Conservation (phyloP, 1,284 basidiomycete genomes). For the Pisolithus thermaeus region DNA sequence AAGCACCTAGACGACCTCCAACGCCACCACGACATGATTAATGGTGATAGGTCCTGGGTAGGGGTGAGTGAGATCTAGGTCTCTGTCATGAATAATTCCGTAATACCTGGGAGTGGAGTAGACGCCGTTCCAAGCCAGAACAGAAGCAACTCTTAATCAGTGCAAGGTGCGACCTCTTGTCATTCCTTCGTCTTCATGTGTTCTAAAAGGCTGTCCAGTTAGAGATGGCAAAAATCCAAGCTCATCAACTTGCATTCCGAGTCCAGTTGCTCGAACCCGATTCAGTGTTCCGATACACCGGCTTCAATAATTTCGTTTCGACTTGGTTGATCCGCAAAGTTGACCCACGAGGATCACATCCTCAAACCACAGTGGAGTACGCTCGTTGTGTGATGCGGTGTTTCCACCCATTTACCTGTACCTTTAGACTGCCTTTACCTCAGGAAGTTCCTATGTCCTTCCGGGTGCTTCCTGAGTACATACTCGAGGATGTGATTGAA, state of each 20-base stretch:
- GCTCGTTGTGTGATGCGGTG: conserved; percentile 22
- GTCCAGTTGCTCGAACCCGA: conserved; percentile 87
- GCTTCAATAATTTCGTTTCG: conserved; percentile 86
- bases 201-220: conserved; percentile 33
- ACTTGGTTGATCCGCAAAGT: conserved; percentile 92
- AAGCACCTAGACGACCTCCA: conserved; percentile 76
- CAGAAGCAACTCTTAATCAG: conserved; percentile 62
- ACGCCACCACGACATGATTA: conserved; percentile 71
- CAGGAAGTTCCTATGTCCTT: conserved; percentile 82
- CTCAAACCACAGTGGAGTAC: conserved; percentile 61
- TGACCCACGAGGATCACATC: conserved; percentile 82
- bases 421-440: conserved; percentile 74
- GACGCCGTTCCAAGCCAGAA: conserved; percentile 65
- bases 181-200: not conserved
- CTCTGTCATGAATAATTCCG: not conserved
- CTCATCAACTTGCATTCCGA: conserved; percentile 74
- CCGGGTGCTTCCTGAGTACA: conserved; percentile 89
- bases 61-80: conserved; percentile 47
- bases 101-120: conserved; percentile 20
- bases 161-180: conserved; percentile 50
- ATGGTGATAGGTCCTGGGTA: conserved; percentile 73
- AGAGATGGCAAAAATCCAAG: conserved; percentile 65
- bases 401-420: conserved; percentile 8
- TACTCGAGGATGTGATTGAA: conserved; percentile 92
- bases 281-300: conserved; percentile 73